Conservation (phyloP, 495 filamentous ascomycete species). For the Aspergillus leporis region DNA sequence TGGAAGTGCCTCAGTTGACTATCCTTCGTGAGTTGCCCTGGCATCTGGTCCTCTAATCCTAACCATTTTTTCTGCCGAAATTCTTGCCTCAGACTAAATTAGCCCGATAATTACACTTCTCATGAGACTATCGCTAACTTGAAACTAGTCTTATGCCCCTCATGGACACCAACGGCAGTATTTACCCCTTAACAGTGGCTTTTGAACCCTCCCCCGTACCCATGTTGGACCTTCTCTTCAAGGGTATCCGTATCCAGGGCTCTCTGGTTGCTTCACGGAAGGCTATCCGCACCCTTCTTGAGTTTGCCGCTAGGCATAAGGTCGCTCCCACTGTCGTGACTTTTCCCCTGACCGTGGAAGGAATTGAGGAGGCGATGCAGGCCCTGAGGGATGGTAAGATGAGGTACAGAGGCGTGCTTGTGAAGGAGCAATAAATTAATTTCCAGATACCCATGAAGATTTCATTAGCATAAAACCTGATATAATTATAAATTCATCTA, state of each 20-base stretch:
- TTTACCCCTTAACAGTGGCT: slow-evolving; percentile 54
- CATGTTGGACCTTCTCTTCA: slow-evolving; percentile 40
- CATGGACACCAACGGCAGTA: slow-evolving; percentile 46
- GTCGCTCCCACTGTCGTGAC: slow-evolving; percentile 53
- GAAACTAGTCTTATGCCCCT: slow-evolving; percentile 29
- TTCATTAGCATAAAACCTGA: no score
- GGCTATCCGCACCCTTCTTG: slow-evolving; percentile 49
- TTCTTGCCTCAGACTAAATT: no score
- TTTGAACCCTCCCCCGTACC: slow-evolving; percentile 48
- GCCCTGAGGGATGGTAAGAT: slow-evolving; percentile 56
- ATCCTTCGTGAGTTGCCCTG: slow-evolving; percentile 16
- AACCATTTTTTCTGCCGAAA: neutral
- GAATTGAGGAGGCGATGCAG: slow-evolving; percentile 57
- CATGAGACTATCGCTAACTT: neutral
- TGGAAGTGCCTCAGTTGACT: neutral
- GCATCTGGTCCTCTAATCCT: neutral
- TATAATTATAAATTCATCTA: no score
- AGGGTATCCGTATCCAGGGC: slow-evolving; percentile 57
- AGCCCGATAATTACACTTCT: neutral
- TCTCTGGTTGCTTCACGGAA: slow-evolving; percentile 50
- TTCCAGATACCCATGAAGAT: neutral
- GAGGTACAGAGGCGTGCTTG: slow-evolving; percentile 51
- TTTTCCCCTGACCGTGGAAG: slow-evolving; percentile 57
- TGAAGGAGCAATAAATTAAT: slow-evolving; percentile 17
- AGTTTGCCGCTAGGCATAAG: slow-evolving; percentile 53